A percentile compares a stretch with the other conserved stretches of the same genome.
Conservation (phyloP, 139 green algal species). For the Chlorella sp. region DNA sequence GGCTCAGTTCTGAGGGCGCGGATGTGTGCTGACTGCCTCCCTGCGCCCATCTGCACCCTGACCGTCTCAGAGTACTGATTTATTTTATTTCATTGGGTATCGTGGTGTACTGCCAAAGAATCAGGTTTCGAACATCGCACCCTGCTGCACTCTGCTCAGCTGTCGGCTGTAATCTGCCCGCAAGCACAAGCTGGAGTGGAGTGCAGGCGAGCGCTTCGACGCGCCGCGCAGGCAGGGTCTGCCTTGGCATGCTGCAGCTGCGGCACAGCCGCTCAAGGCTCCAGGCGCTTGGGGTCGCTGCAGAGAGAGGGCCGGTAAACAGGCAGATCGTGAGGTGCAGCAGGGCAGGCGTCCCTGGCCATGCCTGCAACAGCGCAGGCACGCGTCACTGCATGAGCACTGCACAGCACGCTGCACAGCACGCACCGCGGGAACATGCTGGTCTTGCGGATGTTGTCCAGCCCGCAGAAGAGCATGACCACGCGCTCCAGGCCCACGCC, state of each 20-base stretch:
- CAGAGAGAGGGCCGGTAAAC: background rate
- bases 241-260: too few species aligned
- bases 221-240: too few species aligned
- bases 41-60: background rate
- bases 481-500: slow-evolving; percentile 98
- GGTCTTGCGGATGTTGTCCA: slow-evolving; percentile 99
- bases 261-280: slow-evolving; percentile 67
- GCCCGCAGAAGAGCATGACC: slow-evolving; percentile 97
- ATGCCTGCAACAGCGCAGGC: too few species aligned
- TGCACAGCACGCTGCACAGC: too few species aligned
- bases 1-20: slow-evolving; percentile 37
- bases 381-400: too few species aligned
- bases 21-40: background rate
- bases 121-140: too few species aligned
- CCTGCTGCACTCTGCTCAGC: too few species aligned
- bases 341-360: too few species aligned
- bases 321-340: background rate
- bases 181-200: too few species aligned
- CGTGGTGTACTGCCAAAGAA: too few species aligned
- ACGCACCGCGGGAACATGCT: slow-evolving; percentile 90
- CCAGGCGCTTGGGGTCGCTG: slow-evolving; percentile 90
- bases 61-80: background rate
- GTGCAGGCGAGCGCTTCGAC: too few species aligned
- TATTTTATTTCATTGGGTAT: background rate
- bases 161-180: too few species aligned